Percentiles rank a stretch among this genome's conserved stretches.
These are phyloP conservation scores for Adiantum capillusveneris DNA, from an alignment of 75 land plant species.

Conservation along the genomic window DNA sequence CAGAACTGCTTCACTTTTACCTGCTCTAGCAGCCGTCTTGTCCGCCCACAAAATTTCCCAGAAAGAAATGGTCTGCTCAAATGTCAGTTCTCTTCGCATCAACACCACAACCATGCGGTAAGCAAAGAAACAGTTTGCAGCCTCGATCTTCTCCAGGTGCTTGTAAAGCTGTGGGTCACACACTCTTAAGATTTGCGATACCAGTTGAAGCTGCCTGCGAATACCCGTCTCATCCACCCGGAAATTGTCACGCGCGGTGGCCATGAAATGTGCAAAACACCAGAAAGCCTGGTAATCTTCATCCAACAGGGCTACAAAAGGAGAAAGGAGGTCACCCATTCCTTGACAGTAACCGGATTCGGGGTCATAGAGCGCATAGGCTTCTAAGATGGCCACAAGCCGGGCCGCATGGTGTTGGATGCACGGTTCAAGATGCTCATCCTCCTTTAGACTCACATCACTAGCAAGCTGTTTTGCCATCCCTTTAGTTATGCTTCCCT, in stretches of 20 bases:
- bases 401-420: slow-evolving; percentile 71
- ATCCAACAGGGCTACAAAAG: slow-evolving; percentile 62
- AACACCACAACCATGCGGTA: slow-evolving; percentile 94
- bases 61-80: slow-evolving; percentile 76
- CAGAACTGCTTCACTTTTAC: slow-evolving; percentile 39
- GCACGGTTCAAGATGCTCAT: slow-evolving; percentile 73
- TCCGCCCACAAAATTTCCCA: slow-evolving; percentile 98
- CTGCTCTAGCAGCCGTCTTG: slow-evolving; percentile 62
- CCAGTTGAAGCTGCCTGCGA: slow-evolving; percentile 50
- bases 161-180: slow-evolving; percentile 59
- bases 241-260: slow-evolving; percentile 44
- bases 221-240: slow-evolving; percentile 80
- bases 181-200: slow-evolving; percentile 51
- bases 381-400: slow-evolving; percentile 68
- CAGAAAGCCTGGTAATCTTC: slow-evolving; percentile 83
- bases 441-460: slow-evolving; percentile 60
- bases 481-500: slow-evolving; percentile 48
- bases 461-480: slow-evolving; percentile 36
- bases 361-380: slow-evolving; percentile 75
- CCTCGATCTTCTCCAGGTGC: slow-evolving; percentile 62
- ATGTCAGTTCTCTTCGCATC: slow-evolving; percentile 70
- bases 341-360: slow-evolving; percentile 92
- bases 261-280: slow-evolving; percentile 70
- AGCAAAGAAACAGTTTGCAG: slow-evolving; percentile 78
- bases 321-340: slow-evolving; percentile 90